Evolutionary conservation across 148 eudicot genomes (phyloP).

Genomic region (Fagopyrum homotropicum): DNA sequence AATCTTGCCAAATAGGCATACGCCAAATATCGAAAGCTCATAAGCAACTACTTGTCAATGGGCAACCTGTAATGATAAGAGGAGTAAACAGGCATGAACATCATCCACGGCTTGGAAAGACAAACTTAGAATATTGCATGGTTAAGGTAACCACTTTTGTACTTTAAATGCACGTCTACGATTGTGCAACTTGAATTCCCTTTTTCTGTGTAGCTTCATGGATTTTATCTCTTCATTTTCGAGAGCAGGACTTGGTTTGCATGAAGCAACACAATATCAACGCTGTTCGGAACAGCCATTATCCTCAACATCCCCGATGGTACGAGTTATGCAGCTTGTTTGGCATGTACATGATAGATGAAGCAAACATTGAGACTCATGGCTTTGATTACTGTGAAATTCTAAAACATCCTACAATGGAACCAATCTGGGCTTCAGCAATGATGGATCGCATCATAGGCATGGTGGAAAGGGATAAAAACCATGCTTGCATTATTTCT

Average conservation of each 20-base stretch:
- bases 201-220: background rate
- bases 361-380: slow-evolving; percentile 98
- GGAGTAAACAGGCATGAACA: slow-evolving; percentile 97
- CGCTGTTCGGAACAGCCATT: slow-evolving; percentile 96
- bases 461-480: slow-evolving; percentile 98
- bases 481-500: slow-evolving; percentile 81
- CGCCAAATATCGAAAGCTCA: slow-evolving; percentile 70
- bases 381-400: slow-evolving; percentile 77
- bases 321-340: slow-evolving; percentile 93
- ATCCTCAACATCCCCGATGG: slow-evolving; percentile 96
- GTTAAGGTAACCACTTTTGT: slow-evolving; percentile 46
- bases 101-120: slow-evolving; percentile 92
- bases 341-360: slow-evolving; percentile 99
- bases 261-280: slow-evolving; percentile 93
- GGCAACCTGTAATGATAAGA: slow-evolving; percentile 72
- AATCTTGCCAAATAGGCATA: slow-evolving; percentile 88
- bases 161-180: background rate
- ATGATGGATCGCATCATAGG: slow-evolving; percentile 91
- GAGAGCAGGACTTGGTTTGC: slow-evolving; percentile 73
- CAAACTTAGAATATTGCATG: slow-evolving; percentile 93
- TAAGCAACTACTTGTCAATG: slow-evolving; percentile 89
- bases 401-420: slow-evolving; percentile 73
- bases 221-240: background rate
- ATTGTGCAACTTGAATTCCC: background rate
- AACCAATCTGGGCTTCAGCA: slow-evolving; percentile 72